Evolutionary conservation across 495 filamentous ascomycete species (phyloP).

Genomic region (Penicillium taxi): DNA sequence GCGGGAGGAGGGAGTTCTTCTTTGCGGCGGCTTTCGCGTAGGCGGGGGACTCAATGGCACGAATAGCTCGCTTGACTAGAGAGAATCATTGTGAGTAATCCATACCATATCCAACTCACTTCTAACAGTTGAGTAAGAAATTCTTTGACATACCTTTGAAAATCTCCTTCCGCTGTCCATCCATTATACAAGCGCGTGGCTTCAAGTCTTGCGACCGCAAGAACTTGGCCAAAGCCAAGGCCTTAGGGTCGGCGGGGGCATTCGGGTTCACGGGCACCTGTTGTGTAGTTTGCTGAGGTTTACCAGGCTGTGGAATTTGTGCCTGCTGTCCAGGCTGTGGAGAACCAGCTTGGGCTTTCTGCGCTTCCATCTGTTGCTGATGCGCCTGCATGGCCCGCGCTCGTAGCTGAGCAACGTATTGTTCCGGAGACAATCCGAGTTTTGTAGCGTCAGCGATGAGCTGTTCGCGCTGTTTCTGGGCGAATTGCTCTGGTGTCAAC

Average conservation of each 20-base stretch:
- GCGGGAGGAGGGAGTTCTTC: slow-evolving; percentile 84
- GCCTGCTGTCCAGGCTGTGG: slow-evolving; percentile 39
- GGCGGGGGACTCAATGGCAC: slow-evolving; percentile 80
- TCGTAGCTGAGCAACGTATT: slow-evolving; percentile 59
- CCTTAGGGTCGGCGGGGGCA: slow-evolving; percentile 73
- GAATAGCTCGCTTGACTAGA: slow-evolving; percentile 90
- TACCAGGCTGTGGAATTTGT: slow-evolving; percentile 34
- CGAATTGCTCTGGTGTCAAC: slow-evolving; percentile 67
- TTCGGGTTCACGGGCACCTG: slow-evolving; percentile 56
- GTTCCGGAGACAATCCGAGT: slow-evolving; percentile 51
- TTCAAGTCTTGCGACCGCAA: slow-evolving; percentile 80
- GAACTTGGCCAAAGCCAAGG: slow-evolving; percentile 84
- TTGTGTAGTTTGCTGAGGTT: slow-evolving; percentile 34
- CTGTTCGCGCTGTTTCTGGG: slow-evolving; percentile 49
- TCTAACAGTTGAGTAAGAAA: not conserved
- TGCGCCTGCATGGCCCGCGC: slow-evolving; percentile 52
- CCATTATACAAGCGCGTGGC: slow-evolving; percentile 81
- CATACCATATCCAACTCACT: not conserved
- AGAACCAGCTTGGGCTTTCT: slow-evolving; percentile 37
- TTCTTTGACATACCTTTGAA: slow-evolving; percentile 69
- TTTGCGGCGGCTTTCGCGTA: slow-evolving; percentile 72
- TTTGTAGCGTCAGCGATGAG: slow-evolving; percentile 57
- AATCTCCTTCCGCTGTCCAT: slow-evolving; percentile 96
- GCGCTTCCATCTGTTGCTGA: slow-evolving; percentile 37
- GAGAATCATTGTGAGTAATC: too few species aligned